A percentile compares a stretch with the other conserved stretches of the same genome.
Conservation (phyloP, 139 green algal genomes). For the Chlamydomonas incerta region DNA sequence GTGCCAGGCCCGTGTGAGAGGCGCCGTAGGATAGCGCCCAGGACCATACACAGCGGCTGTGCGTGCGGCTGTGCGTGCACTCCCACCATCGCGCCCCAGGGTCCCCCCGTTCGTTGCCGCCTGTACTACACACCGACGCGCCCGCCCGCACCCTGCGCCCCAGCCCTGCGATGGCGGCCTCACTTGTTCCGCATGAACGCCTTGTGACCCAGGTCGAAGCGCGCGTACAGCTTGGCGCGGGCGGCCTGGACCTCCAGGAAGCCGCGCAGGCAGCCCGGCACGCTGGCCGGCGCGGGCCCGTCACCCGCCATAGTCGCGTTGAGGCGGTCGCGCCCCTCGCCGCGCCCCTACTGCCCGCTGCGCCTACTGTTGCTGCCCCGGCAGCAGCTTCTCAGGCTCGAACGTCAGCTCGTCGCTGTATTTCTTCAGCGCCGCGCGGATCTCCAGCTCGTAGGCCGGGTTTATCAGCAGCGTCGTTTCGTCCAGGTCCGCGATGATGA, state of each 20-base stretch:
- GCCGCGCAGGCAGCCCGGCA: neutral
- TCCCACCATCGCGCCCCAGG: no score
- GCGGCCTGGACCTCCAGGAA: slow-evolving; percentile 28
- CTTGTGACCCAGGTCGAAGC: slow-evolving; percentile 31
- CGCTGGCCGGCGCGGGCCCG: no score
- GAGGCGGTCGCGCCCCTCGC: no score
- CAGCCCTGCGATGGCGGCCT: neutral
- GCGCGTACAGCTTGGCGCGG: slow-evolving; percentile 37
- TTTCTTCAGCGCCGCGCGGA: slow-evolving; percentile 44
- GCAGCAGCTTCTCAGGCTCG: neutral
- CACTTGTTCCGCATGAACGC: slow-evolving; percentile 8
- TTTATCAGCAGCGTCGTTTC: slow-evolving; percentile 58
- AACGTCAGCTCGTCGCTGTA: slow-evolving; percentile 26
- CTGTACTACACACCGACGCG: no score
- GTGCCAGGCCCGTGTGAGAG: no score
- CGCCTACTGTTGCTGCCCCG: neutral
- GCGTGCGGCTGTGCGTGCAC: no score
- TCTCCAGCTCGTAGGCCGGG: slow-evolving; percentile 12
- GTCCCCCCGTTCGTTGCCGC: no score
- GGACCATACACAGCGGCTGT: no score
- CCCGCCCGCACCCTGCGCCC: neutral
- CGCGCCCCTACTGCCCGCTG: no score
- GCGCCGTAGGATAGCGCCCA: no score
- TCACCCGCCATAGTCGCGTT: no score
- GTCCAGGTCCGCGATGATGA: slow-evolving; percentile 63